Evolutionary conservation across 345 rosid species (phyloP), one percentile per base, ranked within the genome.

Genomic region (Leavenworthia alabamica): DNA sequence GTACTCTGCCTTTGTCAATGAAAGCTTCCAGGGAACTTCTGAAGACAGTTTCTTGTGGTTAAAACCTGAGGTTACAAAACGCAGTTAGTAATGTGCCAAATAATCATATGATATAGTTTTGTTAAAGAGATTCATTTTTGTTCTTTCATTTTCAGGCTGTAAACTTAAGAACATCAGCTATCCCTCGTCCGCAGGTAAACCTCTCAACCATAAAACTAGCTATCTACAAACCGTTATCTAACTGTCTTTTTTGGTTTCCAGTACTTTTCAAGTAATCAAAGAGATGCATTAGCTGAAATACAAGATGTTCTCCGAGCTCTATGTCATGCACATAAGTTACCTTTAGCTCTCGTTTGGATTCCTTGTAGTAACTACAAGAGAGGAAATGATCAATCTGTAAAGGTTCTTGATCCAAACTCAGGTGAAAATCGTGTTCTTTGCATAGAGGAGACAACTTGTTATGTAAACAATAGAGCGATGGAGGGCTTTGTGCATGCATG

Each of bases 321-420:
- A 43, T 93, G 97, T 61, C 96, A 93, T 60, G 96, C 90, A 11
- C 99, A 93, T 78, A 80, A 73, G 35, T 72, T 93, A 64, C 97
- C 97, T 0, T 64, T 93, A 66, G 97, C 96, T 76, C 67, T 87
- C 48, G 84, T 86, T 14, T 93, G 96, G 97, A 83, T 93, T 60
- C 97, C 97, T 12, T 85, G 90, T 74, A 54, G 60, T 12, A 0
- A 36, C 41, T 12, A 36, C 15, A 36, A 36, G 4, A 0, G 3
- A 5, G 41, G 41, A 41, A 67, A 56, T 1, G 77, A 82, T 60
- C 88, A 80, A 58, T 43, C 50, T 27, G n/a, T 65, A 56, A 80
- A 67, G 79, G 59, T 77, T 16, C 69, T 67, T 53, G 79, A 74
- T 50, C 67, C 68, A 56, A 66, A 56, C 32, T 51, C 73, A 33